Conservation (phyloP, 1,139 yeast genomes). For the Entelexis paramagnoliae region DNA sequence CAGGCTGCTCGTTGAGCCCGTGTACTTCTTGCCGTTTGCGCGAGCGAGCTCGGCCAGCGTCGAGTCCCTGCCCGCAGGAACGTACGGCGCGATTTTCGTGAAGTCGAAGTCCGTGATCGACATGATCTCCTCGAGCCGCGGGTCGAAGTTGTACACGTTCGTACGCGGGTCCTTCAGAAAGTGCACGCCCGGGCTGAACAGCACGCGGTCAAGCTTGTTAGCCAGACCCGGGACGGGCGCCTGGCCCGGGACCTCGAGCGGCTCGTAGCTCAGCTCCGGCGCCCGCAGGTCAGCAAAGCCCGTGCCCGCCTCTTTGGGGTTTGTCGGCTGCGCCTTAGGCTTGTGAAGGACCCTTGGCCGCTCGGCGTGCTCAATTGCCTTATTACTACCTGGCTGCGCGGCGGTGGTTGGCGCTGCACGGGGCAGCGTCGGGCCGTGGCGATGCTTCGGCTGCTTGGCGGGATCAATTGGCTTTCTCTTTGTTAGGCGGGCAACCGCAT, state of each 20-base stretch:
- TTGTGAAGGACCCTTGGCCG: too few relatives aligned
- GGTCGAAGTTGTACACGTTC: slow-evolving; percentile 58
- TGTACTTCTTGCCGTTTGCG: slow-evolving; percentile 38
- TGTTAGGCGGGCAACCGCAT: slow-evolving; percentile 8
- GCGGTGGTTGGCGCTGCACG: neutral
- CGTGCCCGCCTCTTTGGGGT: too few relatives aligned
- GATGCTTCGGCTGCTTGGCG: neutral
- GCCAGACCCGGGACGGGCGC: slow-evolving; percentile 41
- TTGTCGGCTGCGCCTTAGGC: too few relatives aligned
- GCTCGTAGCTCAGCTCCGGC: slow-evolving; percentile 7
- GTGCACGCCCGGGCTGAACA: slow-evolving; percentile 79
- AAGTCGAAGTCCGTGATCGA: slow-evolving; percentile 62
- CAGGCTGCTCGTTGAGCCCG: slow-evolving; percentile 83
- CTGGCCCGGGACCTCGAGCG: slow-evolving; percentile 24
- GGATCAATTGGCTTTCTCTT: neutral
- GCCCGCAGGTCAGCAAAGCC: slow-evolving; percentile 8
- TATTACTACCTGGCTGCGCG: too few relatives aligned
- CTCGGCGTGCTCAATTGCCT: neutral
- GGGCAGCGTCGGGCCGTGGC: neutral
- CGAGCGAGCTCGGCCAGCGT: slow-evolving; percentile 43
- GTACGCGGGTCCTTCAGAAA: slow-evolving; percentile 69
- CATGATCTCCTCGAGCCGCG: slow-evolving; percentile 50
- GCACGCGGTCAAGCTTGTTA: slow-evolving; percentile 55
- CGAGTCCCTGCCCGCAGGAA: slow-evolving; percentile 58
- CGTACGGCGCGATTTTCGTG: slow-evolving; percentile 45